Evolutionary conservation across 2,329 filamentous ascomycete species (phyloP).

Genomic region (Annulohypoxylon truncatum): DNA sequence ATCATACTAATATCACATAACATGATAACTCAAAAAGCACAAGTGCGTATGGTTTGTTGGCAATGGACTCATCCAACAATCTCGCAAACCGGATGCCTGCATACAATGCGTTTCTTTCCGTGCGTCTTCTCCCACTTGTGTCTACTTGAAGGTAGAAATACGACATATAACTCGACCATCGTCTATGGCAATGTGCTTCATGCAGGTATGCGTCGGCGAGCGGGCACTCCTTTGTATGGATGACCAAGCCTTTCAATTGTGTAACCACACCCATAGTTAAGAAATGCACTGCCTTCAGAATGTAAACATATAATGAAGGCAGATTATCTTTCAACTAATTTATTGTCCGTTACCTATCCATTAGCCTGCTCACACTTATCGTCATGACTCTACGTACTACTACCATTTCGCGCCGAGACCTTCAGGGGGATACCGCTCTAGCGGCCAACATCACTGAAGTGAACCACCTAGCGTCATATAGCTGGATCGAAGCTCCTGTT

Average conservation of each 20-base stretch:
- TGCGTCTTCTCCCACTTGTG: not conserved
- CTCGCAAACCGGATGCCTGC: not conserved
- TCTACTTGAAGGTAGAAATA: not conserved
- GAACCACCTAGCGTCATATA: constrained; percentile 60
- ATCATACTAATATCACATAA: not conserved
- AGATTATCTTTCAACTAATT: not conserved
- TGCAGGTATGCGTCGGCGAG: not conserved
- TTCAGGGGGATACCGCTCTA: not conserved
- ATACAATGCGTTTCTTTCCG: not conserved
- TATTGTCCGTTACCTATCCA: not conserved
- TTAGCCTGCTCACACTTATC: too few species aligned
- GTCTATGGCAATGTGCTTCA: not conserved
- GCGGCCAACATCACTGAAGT: constrained; percentile 52
- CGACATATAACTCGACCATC: not conserved
- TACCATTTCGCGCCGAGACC: constrained; percentile 15
- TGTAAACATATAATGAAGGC: not conserved
- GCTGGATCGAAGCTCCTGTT: constrained; percentile 57
- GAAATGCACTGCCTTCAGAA: not conserved
- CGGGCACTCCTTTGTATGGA: not conserved
- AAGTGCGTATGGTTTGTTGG: not conserved
- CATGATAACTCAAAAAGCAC: not conserved
- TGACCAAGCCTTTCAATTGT: not conserved
- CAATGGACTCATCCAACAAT: not conserved
- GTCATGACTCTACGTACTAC: not conserved
- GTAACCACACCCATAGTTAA: not conserved